Evolutionary conservation across 495 filamentous ascomycete genomes (phyloP).

Genomic region (Aspergillus carlsbadensis): DNA sequence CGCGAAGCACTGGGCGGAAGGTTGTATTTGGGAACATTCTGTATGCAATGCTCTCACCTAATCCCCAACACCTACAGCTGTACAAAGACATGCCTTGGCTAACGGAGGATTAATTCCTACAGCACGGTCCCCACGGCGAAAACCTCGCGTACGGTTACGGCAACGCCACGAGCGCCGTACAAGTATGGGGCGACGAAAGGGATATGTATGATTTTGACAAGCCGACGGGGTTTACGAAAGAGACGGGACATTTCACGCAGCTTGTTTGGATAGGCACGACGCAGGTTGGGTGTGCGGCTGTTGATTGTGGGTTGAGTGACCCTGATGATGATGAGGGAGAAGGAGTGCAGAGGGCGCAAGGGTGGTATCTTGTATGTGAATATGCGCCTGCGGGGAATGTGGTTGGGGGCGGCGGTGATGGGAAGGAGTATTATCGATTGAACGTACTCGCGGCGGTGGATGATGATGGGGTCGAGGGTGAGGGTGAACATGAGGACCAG

Average conservation of each 20-base stretch:
- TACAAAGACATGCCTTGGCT: background rate
- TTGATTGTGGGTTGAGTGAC: conserved; percentile 50
- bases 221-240: conserved; percentile 55
- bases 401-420: conserved; percentile 47
- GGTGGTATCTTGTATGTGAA: conserved; percentile 81
- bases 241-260: conserved; percentile 85
- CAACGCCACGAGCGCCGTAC: conserved; percentile 57
- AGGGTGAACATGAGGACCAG: too few relatives aligned
- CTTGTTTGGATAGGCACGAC: conserved; percentile 75
- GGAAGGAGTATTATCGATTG: conserved; percentile 43
- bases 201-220: conserved; percentile 55
- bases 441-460: conserved; percentile 31
- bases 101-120: background rate
- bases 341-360: conserved; percentile 34
- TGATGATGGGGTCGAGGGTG: background rate
- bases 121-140: conserved; percentile 71
- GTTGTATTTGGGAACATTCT: conserved; percentile 65
- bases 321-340: conserved; percentile 10
- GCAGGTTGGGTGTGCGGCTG: conserved; percentile 65
- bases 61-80: background rate
- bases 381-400: conserved; percentile 77
- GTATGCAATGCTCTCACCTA: conserved; percentile 18
- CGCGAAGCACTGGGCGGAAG: conserved; percentile 50
- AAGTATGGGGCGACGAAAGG: conserved; percentile 67
- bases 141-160: conserved; percentile 72